phyloP scores from a whole-genome alignment of 176 grass and related monocot species.

The Triticum aestivum region IWGSC_CS_RefSeq_v2.1 NC_057798.1:547750187-547750686 shows the following conservation, averaged over 20 bases:
- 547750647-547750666: not conserved
- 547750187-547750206: slow-evolving; percentile 83
- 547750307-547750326: slow-evolving; percentile 27
- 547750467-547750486: not conserved
- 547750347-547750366: not conserved
- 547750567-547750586: not conserved
- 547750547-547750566: not conserved
- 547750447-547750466: slow-evolving; percentile 42
- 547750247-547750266: slow-evolving; percentile 75
- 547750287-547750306: slow-evolving; percentile 90
- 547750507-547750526: not conserved
- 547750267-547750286: slow-evolving; percentile 85
- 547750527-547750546: not conserved
- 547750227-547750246: slow-evolving; percentile 97
- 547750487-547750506: not conserved
- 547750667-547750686: not conserved
- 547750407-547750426: slow-evolving; percentile 92
- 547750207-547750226: slow-evolving; percentile 71
- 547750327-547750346: not conserved
- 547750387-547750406: slow-evolving; percentile 82
- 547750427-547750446: slow-evolving; percentile 89
- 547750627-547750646: not conserved
- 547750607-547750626: not conserved
- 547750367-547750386: slow-evolving; percentile 72
- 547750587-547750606: not conserved